phyloP scores from a whole-genome alignment of 129 eudicot species.

The Chrysanthemum lavandulifolium region DNA sequence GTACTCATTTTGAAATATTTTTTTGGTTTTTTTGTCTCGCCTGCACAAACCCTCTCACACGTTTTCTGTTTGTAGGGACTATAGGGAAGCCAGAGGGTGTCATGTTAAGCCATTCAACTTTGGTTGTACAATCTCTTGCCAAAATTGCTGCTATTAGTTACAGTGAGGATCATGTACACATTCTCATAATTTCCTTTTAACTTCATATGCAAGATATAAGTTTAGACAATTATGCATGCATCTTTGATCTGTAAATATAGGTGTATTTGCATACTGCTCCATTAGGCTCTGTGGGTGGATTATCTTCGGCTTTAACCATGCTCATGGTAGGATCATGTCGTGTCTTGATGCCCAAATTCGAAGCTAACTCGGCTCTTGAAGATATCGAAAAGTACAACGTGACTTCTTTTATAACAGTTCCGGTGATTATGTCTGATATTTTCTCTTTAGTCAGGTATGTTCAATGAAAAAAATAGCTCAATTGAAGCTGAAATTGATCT shows the following conservation, averaged over 20 bases:
- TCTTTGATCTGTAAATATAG: conserved; percentile 44
- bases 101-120: conserved; percentile 50
- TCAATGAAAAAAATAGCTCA: not conserved
- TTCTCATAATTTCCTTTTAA: conserved; percentile 6
- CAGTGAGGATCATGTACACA: conserved; percentile 70
- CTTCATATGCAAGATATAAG: conserved; percentile 12
- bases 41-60: not conserved
- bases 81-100: too few relatives aligned
- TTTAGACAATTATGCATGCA: not conserved
- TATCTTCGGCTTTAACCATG: conserved; percentile 85
- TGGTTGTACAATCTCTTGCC: conserved; percentile 52
- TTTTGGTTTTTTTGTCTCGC: not conserved
- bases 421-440: conserved; percentile 66
- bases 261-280: conserved; percentile 93
- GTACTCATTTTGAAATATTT: too few relatives aligned
- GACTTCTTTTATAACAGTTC: conserved; percentile 34
- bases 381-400: conserved; percentile 59
- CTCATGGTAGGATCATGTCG: conserved; percentile 88
- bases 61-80: not conserved
- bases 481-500: too few relatives aligned
- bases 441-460: conserved; percentile 50
- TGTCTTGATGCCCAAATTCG: conserved; percentile 74
- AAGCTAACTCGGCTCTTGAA: conserved; percentile 54
- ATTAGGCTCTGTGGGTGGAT: conserved; percentile 87
- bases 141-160: conserved; percentile 80